Evolutionary conservation across 768 basidiomycete species (phyloP).

Genomic region (Mycena capillaripes): DNA sequence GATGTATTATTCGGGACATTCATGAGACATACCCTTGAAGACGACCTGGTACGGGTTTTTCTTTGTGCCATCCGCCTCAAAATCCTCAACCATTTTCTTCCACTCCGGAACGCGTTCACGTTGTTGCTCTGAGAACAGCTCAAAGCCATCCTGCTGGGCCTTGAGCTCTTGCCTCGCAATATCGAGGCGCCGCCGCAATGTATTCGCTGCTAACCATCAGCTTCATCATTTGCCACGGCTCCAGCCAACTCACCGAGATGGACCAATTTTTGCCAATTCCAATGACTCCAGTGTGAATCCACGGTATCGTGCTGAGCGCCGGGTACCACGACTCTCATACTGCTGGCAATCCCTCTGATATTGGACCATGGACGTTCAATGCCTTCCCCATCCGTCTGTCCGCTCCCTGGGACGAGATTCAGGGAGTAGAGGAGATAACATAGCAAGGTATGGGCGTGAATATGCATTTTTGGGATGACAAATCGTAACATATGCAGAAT

Average conservation of each 20-base stretch:
- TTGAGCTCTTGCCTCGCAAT: not conserved
- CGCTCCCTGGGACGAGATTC: slow-evolving; percentile 29
- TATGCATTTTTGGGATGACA: slow-evolving; percentile 37
- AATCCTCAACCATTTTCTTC: slow-evolving; percentile 6
- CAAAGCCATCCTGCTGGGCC: slow-evolving; percentile 6
- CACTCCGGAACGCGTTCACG: not conserved
- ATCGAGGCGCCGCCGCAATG: not conserved
- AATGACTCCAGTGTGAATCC: slow-evolving; percentile 44
- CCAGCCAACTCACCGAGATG: slow-evolving; percentile 43
- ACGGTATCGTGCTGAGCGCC: slow-evolving; percentile 44
- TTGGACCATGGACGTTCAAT: slow-evolving; percentile 21
- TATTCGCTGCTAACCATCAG: not conserved
- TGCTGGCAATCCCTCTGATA: slow-evolving; percentile 24
- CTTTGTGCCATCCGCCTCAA: not conserved
- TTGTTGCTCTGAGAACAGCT: slow-evolving; percentile 10
- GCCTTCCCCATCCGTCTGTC: slow-evolving; percentile 19
- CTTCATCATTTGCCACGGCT: too few relatives aligned
- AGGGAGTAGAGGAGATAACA: slow-evolving; percentile 45
- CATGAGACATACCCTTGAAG: not conserved
- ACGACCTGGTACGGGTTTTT: not conserved
- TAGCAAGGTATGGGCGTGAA: slow-evolving; percentile 36
- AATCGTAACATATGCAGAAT: not conserved
- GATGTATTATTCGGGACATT: too few relatives aligned
- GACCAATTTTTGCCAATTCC: slow-evolving; percentile 46
- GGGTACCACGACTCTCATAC: slow-evolving; percentile 51